These are phyloP conservation scores for Mortierella hygrophila DNA, from an alignment of 192 early-diverging fungal genomes.

Conservation along the genomic window DNA sequence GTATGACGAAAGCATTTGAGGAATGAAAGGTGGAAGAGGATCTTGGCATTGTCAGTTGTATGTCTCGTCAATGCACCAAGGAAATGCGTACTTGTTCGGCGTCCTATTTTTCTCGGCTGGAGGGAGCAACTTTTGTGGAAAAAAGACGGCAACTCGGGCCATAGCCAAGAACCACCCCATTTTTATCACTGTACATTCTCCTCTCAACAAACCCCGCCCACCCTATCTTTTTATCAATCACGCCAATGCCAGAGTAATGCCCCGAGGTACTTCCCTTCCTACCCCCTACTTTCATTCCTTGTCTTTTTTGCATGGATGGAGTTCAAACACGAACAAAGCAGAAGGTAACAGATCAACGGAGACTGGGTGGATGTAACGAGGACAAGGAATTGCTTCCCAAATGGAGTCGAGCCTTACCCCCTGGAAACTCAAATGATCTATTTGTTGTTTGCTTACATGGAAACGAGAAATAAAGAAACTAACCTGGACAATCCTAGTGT, in stretches of 20 bases:
- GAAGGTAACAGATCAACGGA: background rate
- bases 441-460: background rate
- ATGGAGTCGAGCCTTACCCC: background rate
- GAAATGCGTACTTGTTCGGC: background rate
- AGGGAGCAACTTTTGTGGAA: too few relatives aligned
- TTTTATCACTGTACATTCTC: background rate
- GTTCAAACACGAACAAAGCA: background rate
- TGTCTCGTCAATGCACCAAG: too few relatives aligned
- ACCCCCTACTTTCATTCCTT: background rate
- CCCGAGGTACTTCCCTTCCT: background rate
- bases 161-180: background rate
- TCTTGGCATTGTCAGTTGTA: too few relatives aligned
- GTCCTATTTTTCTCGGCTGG: background rate
- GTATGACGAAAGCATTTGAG: too few relatives aligned
- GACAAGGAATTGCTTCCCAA: conserved; percentile 6
- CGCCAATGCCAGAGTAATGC: background rate
- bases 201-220: background rate
- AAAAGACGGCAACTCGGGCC: background rate
- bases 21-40: too few relatives aligned
- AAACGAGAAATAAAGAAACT: background rate
- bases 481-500: background rate
- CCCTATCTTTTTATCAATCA: background rate
- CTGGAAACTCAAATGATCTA: background rate
- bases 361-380: background rate
- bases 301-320: background rate